phyloP scores from a whole-genome alignment of 1,284 basidiomycete species.

The Leccinum angustisporum region DNA sequence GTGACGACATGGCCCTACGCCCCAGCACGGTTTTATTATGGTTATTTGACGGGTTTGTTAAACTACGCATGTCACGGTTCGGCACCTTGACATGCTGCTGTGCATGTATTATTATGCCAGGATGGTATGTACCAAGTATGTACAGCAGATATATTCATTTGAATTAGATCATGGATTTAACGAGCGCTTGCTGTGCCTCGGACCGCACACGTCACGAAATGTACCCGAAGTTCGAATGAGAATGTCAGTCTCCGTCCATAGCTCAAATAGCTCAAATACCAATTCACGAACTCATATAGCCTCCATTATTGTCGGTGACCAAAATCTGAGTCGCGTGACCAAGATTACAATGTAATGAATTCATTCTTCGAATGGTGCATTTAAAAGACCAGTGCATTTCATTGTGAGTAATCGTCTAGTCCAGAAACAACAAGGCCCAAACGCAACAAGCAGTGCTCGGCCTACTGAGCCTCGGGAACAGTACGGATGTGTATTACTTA shows the following conservation, averaged over 20 bases:
- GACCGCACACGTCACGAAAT: background rate
- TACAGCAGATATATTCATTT: background rate
- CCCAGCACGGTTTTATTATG: background rate
- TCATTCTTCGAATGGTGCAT: background rate
- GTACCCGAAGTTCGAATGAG: background rate
- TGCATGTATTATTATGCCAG: constrained; percentile 8
- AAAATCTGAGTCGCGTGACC: background rate
- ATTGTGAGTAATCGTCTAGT: background rate
- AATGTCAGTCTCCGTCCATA: background rate
- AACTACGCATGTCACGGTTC: background rate
- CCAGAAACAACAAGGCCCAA: background rate
- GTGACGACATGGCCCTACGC: background rate
- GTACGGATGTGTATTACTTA: background rate
- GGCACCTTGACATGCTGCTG: background rate
- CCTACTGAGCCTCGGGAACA: background rate
- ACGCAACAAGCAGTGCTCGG: background rate
- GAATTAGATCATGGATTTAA: background rate
- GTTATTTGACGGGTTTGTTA: constrained; percentile 1
- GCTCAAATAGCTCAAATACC: background rate
- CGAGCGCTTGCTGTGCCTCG: background rate
- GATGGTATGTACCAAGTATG: background rate
- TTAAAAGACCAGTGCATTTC: background rate
- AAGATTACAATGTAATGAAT: background rate
- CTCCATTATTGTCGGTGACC: background rate
- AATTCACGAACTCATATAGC: background rate